phyloP scores from a whole-genome alignment of 2,329 filamentous ascomycete species.

The Nemania diffusa region DNA sequence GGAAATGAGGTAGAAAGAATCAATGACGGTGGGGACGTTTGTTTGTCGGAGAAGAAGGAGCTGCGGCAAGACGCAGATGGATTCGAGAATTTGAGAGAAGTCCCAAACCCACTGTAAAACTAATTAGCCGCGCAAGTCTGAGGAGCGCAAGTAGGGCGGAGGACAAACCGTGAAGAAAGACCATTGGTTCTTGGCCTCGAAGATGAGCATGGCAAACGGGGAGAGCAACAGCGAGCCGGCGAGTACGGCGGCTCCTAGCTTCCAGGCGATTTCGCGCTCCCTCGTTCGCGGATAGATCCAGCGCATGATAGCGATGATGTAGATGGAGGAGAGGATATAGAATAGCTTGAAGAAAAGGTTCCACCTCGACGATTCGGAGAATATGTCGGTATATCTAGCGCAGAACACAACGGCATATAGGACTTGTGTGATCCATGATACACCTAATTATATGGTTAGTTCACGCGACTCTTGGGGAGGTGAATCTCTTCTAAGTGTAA shows the following conservation, averaged over 20 bases:
- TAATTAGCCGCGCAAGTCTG: background rate
- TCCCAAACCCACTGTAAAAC: conserved; percentile 76
- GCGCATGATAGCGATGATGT: conserved; percentile 89
- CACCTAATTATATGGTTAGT: conserved; percentile 62
- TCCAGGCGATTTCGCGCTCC: conserved; percentile 94
- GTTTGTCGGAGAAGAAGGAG: conserved; percentile 92
- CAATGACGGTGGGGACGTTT: conserved; percentile 94
- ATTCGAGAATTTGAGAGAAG: conserved; percentile 93
- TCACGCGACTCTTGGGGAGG: conserved; percentile 1
- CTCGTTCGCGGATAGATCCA: conserved; percentile 86
- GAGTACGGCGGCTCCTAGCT: conserved; percentile 78
- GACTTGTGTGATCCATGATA: conserved; percentile 90
- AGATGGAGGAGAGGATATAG: conserved; percentile 85
- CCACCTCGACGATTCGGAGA: conserved; percentile 67
- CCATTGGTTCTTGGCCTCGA: conserved; percentile 62
- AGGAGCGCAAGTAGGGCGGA: background rate
- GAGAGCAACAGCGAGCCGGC: conserved; percentile 73
- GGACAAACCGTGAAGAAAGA: conserved; percentile 61
- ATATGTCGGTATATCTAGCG: conserved; percentile 87
- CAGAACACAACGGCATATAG: conserved; percentile 89
- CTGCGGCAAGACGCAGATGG: conserved; percentile 89
- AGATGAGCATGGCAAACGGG: conserved; percentile 77
- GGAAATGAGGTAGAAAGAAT: conserved; percentile 92
- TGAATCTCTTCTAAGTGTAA: conserved; percentile 27
- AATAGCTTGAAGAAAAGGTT: conserved; percentile 89